These are phyloP conservation scores for Capsicum baccatum DNA, from an alignment of 257 asterid species.

Conservation along the genomic window DNA sequence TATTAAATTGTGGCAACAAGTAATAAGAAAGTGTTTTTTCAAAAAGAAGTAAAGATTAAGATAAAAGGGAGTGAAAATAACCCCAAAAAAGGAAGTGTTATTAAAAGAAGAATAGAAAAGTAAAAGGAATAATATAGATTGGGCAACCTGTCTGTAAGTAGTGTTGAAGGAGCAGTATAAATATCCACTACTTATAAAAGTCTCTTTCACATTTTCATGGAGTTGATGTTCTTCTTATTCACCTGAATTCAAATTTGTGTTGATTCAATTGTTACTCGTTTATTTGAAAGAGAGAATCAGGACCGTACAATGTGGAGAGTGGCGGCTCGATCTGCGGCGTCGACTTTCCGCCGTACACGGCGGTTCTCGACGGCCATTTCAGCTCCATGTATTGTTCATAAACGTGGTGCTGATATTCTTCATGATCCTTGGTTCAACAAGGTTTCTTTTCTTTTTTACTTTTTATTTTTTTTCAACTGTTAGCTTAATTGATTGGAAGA, in stretches of 20 bases:
- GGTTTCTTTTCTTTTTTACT: conserved; percentile 45
- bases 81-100: background rate
- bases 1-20: no score
- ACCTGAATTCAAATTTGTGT: background rate
- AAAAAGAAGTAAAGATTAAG: background rate
- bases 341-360: conserved; percentile 65
- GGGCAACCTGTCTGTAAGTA: background rate
- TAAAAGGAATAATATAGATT: conserved; percentile 17
- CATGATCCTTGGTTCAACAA: conserved; percentile 99
- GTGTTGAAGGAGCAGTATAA: background rate
- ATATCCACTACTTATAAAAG: background rate
- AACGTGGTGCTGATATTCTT: conserved; percentile 97
- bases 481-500: conserved; percentile 21
- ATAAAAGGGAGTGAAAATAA: background rate
- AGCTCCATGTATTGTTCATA: conserved; percentile 88
- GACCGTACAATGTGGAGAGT: conserved; percentile 66
- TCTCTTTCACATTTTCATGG: conserved; percentile 18
- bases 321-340: conserved; percentile 77
- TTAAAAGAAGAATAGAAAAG: background rate
- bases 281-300: background rate
- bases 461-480: background rate
- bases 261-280: background rate
- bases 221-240: background rate
- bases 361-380: conserved; percentile 80
- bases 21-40: no score